Base-by-base conservation (phyloP, 768 basidiomycete genomes). In the Erythrobasidium yunnanense region DNA sequence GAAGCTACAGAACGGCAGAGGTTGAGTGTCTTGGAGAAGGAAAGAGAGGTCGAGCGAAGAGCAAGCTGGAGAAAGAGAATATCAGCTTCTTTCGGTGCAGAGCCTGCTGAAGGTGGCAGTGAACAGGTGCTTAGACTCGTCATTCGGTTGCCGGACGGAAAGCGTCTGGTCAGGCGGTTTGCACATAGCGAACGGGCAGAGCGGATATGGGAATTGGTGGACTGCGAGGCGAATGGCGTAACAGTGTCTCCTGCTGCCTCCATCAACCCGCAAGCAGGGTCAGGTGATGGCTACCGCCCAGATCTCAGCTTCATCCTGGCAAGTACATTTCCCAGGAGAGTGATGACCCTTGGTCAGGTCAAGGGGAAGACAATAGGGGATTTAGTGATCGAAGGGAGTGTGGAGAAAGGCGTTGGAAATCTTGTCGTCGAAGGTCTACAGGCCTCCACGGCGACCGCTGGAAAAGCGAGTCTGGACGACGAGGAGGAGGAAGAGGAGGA, bases 271-370 rank as follows among this genome's bases (percentile, higher is more conserved):
- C 20, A 5, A 27, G 18, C 30, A 4, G 27, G 6, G 23, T 15
- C 20, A 29, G 35, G 32, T 46, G 49, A 5, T 34, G 77, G 8
- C 27, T 88, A 72, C 58, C 52, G 50, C 15, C 75, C 72, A 35
- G 68, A 84, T 80, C 90, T 86, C 84, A 83, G 82, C 6, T 91
- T 92, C 79, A 80, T 78, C 67, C 77, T 92, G 29, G 78, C 78
- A 35, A 80, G 81, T 1, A 81, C 87, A 8, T 91, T 87, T 71
- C 90, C 90, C 2, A 66, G 74, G 18, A 46, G 69, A 25, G 51
- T 72, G 57, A 55, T 76, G 23, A 83, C 83, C 74, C 80, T 87
- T 57, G 78, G 78, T 13, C 87, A 84, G 80, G 63, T 70, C 0
- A 20, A 27, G 2, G 66, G 68, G 18, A 55, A 57, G 52, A 66